Evolutionary conservation across 148 eudicot genomes (phyloP).

Genomic region (Rhododendron ovatum): DNA sequence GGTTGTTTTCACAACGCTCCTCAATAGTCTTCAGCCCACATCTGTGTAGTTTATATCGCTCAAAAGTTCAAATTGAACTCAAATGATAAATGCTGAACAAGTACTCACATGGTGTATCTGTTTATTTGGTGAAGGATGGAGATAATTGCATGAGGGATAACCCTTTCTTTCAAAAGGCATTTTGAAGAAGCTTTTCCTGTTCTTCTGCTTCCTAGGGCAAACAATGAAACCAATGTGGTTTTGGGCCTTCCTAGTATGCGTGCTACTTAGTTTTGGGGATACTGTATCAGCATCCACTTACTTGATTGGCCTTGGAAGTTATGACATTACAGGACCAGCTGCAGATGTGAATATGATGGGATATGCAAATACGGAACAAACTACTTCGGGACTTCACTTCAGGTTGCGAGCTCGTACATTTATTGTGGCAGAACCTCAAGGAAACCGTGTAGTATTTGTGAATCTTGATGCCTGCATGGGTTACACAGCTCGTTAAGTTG

Average conservation of each 20-base stretch:
- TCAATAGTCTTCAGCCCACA: neutral
- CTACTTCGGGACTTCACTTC: constrained; percentile 81
- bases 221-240: constrained; percentile 34
- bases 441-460: constrained; percentile 69
- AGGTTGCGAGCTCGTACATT: constrained; percentile 89
- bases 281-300: constrained; percentile 52
- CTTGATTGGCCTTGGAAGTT: constrained; percentile 92
- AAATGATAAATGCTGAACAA: neutral
- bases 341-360: constrained; percentile 99
- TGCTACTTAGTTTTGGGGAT: constrained; percentile 24
- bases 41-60: neutral
- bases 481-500: constrained; percentile 71
- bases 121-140: constrained; percentile 4
- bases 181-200: constrained; percentile 5
- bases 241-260: constrained; percentile 29
- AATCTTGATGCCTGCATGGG: constrained; percentile 99
- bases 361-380: constrained; percentile 75
- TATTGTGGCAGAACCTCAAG: constrained; percentile 79
- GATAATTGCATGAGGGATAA: constrained; percentile 5
- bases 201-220: constrained; percentile 10
- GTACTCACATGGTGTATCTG: neutral
- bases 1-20: neutral
- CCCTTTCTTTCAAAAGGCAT: neutral
- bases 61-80: neutral
- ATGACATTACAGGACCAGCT: constrained; percentile 99